Conservation (phyloP, 169 alveolate species). For the Blepharisma undulans region DNA sequence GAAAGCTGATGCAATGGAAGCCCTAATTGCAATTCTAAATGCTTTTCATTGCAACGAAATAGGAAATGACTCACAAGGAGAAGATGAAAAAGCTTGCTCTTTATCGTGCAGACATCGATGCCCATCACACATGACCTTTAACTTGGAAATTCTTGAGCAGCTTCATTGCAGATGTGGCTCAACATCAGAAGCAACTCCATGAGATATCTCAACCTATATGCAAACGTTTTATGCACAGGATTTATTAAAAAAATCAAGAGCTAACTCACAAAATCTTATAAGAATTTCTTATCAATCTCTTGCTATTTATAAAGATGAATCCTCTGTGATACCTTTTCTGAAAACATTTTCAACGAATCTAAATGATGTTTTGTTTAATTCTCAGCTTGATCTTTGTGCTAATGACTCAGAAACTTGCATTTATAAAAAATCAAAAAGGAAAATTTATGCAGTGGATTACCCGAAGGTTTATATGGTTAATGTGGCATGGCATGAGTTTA, state of each 20-base stretch:
- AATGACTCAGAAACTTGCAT: neutral
- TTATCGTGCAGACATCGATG: neutral
- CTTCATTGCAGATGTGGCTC: neutral
- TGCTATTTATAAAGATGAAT: neutral
- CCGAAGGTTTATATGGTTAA: neutral
- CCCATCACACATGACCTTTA: neutral
- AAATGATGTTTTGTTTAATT: neutral
- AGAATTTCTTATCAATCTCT: neutral
- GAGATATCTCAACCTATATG: neutral
- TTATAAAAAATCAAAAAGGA: neutral
- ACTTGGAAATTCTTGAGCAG: neutral
- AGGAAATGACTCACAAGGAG: neutral
- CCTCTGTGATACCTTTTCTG: neutral
- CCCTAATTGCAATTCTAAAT: neutral
- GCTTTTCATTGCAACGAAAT: constrained; percentile 8
- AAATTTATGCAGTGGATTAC: neutral
- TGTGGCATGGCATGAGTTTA: neutral
- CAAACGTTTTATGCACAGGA: neutral
- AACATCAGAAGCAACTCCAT: neutral
- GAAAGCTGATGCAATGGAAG: constrained; percentile 33
- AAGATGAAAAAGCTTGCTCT: neutral
- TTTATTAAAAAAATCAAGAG: neutral
- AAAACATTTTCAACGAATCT: neutral
- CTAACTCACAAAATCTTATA: neutral
- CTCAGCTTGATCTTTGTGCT: neutral